Percentiles rank a stretch among this genome's conserved stretches.
phyloP scores from a whole-genome alignment of 1,139 yeast species.

The Kurtzmaniella natalensis region DNA sequence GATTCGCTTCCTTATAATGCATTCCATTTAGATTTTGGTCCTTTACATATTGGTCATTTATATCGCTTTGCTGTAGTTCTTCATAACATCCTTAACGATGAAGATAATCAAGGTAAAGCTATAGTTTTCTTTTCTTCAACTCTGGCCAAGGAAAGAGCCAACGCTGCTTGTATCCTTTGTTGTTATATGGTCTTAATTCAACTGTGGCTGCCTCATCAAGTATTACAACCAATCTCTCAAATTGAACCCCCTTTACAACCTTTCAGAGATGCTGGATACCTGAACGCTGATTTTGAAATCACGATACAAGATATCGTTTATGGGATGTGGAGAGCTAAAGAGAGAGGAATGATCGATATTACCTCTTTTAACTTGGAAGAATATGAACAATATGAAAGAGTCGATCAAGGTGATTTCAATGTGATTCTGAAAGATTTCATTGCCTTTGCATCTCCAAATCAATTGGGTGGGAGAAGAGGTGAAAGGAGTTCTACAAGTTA shows the following conservation, averaged over 20 bases:
- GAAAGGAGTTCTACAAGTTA: conserved; percentile 24
- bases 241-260: conserved; percentile 92
- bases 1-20: conserved; percentile 88
- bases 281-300: conserved; percentile 89
- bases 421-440: conserved; percentile 88
- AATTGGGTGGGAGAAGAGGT: conserved; percentile 36
- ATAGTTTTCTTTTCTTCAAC: conserved; percentile 86
- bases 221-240: conserved; percentile 88
- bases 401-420: conserved; percentile 95
- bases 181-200: conserved; percentile 95
- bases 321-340: conserved; percentile 98
- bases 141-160: conserved; percentile 77
- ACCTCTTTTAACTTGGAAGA: conserved; percentile 89
- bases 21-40: conserved; percentile 95
- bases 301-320: conserved; percentile 93
- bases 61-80: conserved; percentile 92
- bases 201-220: conserved; percentile 98
- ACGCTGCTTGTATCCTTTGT: conserved; percentile 90
- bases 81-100: conserved; percentile 86
- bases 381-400: conserved; percentile 90
- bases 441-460: conserved; percentile 97
- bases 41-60: conserved; percentile 86
- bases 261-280: conserved; percentile 95
- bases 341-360: conserved; percentile 80
- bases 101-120: conserved; percentile 79